phyloP scores from a whole-genome alignment of 2,329 filamentous ascomycete species.

The Proliferodiscus dingleyae region DNA sequence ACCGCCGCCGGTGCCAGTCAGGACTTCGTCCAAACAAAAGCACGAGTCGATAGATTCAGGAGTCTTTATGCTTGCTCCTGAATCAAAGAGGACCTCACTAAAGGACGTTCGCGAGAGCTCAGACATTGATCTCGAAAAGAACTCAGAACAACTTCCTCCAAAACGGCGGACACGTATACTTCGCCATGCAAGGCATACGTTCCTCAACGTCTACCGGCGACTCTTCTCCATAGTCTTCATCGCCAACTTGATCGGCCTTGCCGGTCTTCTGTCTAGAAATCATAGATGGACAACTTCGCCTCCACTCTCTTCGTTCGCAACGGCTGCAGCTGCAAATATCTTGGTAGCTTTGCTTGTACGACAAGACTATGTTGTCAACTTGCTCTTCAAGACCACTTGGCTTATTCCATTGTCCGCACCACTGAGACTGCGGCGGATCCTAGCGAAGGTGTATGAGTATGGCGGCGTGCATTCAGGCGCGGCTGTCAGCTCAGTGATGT shows the following conservation, averaged over 20 bases:
- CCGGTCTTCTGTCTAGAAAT: slow-evolving; percentile 28
- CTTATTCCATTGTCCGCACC: slow-evolving; percentile 42
- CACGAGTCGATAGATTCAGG: neutral
- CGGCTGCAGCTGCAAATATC: slow-evolving; percentile 37
- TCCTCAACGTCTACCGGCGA: slow-evolving; percentile 51
- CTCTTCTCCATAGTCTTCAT: slow-evolving; percentile 51
- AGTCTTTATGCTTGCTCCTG: neutral
- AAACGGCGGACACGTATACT: slow-evolving; percentile 11
- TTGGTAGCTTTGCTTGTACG: slow-evolving; percentile 45
- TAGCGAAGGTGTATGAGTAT: slow-evolving; percentile 47
- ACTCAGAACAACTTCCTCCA: slow-evolving; percentile 7
- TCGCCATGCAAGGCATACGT: slow-evolving; percentile 25
- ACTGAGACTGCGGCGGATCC: slow-evolving; percentile 41
- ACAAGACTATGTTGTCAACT: slow-evolving; percentile 49
- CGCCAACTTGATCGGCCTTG: slow-evolving; percentile 42
- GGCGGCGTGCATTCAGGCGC: slow-evolving; percentile 49
- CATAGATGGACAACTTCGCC: slow-evolving; percentile 3
- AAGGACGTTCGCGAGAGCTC: slow-evolving; percentile 4
- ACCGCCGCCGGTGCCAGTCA: neutral
- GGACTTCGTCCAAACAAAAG: neutral
- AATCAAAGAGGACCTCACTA: slow-evolving; percentile 4
- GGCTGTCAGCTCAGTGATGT: slow-evolving; percentile 42
- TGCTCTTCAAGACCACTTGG: slow-evolving; percentile 42
- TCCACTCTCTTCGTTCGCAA: slow-evolving; percentile 14
- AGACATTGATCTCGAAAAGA: neutral